Base-by-base conservation (phyloP, 192 early-diverging fungal genomes). In the Coemansia sp. region DNA sequence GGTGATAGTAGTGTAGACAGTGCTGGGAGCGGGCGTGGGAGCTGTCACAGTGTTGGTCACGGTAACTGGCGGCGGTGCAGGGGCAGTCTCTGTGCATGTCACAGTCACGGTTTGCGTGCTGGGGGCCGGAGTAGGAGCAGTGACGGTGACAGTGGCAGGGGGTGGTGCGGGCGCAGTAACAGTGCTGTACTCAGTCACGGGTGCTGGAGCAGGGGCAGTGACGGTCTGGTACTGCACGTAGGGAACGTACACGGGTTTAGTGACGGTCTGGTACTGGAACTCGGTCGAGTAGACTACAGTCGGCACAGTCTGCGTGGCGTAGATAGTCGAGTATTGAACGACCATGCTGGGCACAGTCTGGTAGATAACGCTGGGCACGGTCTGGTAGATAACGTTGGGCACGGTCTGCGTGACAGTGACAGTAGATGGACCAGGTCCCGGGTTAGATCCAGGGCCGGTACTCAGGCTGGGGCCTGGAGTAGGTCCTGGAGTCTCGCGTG, bases 201-300 rank as follows among this genome's bases (percentile, higher is more conserved):
- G 67, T 0, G 68, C 74, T 23, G 74, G 74, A 0, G 74, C 60
- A 2, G 74, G 69, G 0, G 74, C 74, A 14, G 74, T 76, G 45
- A 67, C 46, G 26, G 71, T 74, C 43, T 65, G 48, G n/a, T 61
- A 68, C 69, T 80, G 77, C 53, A 80, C 77, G 31, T 80, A 80
- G 2, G 77, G 77, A 21, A 80, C 77, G 33, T 80, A 80, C 0
- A 80, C 77, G 14, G 77, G 77, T 68, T 74, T 71, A 50, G 77
- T 80, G 5, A 74, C 43, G 0, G 77, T 74, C 8, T 61, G 37
- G 58, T 80, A 79, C 77, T 70, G 65, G 35, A 71, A 33, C 66
- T 74, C 72, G 21, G 77, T 80, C 73, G 74, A 69, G 23, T 50
- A 24, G 3, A 80, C 62, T 1, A 70, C 65, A 5, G 66, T 61